Percentiles rank a stretch among this genome's conserved stretches.
These are phyloP conservation scores for Colletotrichum abscissum DNA, from an alignment of 2,329 filamentous ascomycete genomes.

Conservation along the genomic window DNA sequence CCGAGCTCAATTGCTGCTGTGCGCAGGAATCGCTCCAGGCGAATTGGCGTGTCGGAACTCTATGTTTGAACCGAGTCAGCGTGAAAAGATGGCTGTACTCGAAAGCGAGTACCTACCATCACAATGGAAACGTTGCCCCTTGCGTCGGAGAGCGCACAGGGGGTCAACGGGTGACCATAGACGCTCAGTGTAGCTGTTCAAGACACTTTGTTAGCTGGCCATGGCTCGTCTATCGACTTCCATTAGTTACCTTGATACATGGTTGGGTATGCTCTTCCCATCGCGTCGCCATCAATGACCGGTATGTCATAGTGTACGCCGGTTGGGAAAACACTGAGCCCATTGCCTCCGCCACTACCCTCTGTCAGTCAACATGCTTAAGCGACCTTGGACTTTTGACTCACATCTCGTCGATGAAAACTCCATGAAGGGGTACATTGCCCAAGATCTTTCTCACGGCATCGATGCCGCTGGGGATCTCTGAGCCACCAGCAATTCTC, in stretches of 20 bases:
- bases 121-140: conserved; percentile 40
- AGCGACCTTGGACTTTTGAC: not conserved
- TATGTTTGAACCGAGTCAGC: conserved; percentile 29
- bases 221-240: conserved; percentile 44
- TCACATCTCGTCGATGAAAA: conserved; percentile 52
- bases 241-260: conserved; percentile 41
- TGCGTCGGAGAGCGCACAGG: conserved; percentile 46
- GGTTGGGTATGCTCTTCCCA: conserved; percentile 53
- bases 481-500: conserved; percentile 43
- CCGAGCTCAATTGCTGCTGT: conserved; percentile 52
- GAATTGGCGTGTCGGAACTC: conserved; percentile 47
- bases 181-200: conserved; percentile 49
- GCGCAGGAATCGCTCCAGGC: conserved; percentile 49
- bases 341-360: conserved; percentile 56
- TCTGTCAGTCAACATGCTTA: conserved; percentile 14
- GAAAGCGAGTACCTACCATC: conserved; percentile 39
- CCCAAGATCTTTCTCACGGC: conserved; percentile 47
- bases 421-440: conserved; percentile 45
- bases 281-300: conserved; percentile 50
- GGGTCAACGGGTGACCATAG: conserved; percentile 49
- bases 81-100: not conserved
- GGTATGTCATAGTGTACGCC: conserved; percentile 50
- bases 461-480: conserved; percentile 50
- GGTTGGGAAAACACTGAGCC: conserved; percentile 47
- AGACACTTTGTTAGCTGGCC: not conserved